Evolutionary conservation across 2,329 filamentous ascomycete species (phyloP), one percentile per base, ranked within the genome.

Genomic region (Endothia cerciana): DNA sequence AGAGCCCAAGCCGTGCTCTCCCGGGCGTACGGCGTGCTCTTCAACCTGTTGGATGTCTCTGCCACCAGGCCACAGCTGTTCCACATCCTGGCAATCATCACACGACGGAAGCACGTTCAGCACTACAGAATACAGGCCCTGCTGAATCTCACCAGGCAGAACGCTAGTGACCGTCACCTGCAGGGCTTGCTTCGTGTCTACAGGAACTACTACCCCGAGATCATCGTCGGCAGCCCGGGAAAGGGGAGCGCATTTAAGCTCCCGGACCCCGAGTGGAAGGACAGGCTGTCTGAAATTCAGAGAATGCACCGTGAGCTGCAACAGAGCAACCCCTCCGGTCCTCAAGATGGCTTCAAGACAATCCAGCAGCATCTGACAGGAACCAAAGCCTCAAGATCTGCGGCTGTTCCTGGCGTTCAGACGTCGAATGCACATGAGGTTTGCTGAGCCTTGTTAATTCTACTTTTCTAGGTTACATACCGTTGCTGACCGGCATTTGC

Each of bases 121-220:
- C 92, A 92, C 1, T 94, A 93, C 74, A 85, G 93, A 66, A 94
- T 97, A 66, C 92, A 96, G 73, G 81, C 87, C 53, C 79, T 96
- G 60, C 79, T 90, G 69, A 80, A 81, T 45, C 75, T 89, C 41
- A 85, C 85, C 2, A 78, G 87, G 53, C 85, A 87, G 72, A 85
- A 82, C 4, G 89, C 89, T 22, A 90, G 91, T 72, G 93, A 97
- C 64, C 90, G 89, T 59, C 85, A 88, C 61, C 80, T 97, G 43
- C 83, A 91, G 45, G 91, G 91, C 3, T 81, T 97, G 22, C 80
- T 96, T 60, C 86, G 90, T 64, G 87, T 94, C n/a, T 96, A 90
- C 80, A 95, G 95, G 74, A 92, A 94, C 74, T 96, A 94, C 76
- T 96, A 94, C 72, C 92, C 93, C 0, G 92, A 97, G 74, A 92